Evolutionary conservation across 768 basidiomycete genomes (phyloP).

Genomic region (Termitomyces sp.): DNA sequence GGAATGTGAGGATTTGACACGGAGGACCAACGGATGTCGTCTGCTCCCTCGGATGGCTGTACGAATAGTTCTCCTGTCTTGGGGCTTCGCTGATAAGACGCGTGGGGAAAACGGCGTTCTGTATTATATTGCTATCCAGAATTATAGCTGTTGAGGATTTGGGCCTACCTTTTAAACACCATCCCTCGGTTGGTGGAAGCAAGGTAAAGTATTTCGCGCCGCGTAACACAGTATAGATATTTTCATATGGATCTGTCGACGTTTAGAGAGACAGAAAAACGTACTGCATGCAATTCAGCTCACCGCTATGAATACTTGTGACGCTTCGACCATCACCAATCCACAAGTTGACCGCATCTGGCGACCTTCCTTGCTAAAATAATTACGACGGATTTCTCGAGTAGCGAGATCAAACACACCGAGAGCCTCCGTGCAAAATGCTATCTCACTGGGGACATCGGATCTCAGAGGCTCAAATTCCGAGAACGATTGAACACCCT

Average conservation of each 20-base stretch:
- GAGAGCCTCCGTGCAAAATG: slow-evolving; percentile 74
- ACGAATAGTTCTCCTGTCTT: slow-evolving; percentile 18
- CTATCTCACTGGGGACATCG: slow-evolving; percentile 65
- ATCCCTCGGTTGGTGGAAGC: slow-evolving; percentile 85
- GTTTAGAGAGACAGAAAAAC: neutral
- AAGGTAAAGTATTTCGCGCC: slow-evolving; percentile 85
- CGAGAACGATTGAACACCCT: slow-evolving; percentile 27
- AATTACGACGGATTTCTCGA: neutral
- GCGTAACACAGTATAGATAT: slow-evolving; percentile 83
- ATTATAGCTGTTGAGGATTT: neutral
- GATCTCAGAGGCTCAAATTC: slow-evolving; percentile 58
- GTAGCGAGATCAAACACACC: slow-evolving; percentile 38
- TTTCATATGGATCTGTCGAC: slow-evolving; percentile 66
- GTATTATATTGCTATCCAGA: slow-evolving; percentile 2
- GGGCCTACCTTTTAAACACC: slow-evolving; percentile 67
- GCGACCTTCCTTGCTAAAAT: slow-evolving; percentile 39
- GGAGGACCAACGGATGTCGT: slow-evolving; percentile 75
- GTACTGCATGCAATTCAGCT: slow-evolving; percentile 4
- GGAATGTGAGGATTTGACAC: slow-evolving; percentile 51
- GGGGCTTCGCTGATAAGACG: slow-evolving; percentile 49
- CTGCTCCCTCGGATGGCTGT: slow-evolving; percentile 24
- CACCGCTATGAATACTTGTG: slow-evolving; percentile 87
- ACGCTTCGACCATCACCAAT: slow-evolving; percentile 73
- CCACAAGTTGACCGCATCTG: slow-evolving; percentile 94
- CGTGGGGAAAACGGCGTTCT: slow-evolving; percentile 66